Percentiles rank a stretch among this genome's conserved stretches.
Conservation (phyloP, 805 yeast genomes). For the Nakazawaea holstii region DNA sequence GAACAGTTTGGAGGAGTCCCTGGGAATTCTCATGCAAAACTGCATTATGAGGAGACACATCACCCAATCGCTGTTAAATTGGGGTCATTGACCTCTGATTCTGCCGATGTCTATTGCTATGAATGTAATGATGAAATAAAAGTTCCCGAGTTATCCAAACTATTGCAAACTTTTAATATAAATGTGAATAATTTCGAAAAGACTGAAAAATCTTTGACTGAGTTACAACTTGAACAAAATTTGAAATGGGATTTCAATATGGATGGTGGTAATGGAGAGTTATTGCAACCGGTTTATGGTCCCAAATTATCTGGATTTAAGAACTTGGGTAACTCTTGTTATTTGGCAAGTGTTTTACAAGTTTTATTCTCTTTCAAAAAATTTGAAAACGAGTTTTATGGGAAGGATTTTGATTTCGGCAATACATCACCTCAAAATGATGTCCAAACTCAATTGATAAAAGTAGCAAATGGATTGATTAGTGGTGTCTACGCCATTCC, state of each 20-base stretch:
- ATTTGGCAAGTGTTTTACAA: constrained; percentile 78
- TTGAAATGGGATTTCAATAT: constrained; percentile 88
- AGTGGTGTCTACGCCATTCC: constrained; percentile 73
- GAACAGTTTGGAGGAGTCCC: constrained; percentile 89
- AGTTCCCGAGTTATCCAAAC: constrained; percentile 51
- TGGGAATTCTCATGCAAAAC: constrained; percentile 90
- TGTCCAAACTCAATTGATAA: constrained; percentile 69
- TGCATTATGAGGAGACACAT: constrained; percentile 48
- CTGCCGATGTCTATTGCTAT: constrained; percentile 88
- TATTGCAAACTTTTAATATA: constrained; percentile 59
- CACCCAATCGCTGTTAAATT: constrained; percentile 88
- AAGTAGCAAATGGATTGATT: constrained; percentile 71
- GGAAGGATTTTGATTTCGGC: constrained; percentile 18
- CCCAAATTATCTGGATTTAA: constrained; percentile 76
- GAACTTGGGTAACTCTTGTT: constrained; percentile 92
- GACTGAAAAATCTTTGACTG: constrained; percentile 85
- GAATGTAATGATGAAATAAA: constrained; percentile 82
- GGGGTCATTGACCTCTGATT: constrained; percentile 77
- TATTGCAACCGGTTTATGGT: constrained; percentile 64
- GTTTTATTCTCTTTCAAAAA: constrained; percentile 45
- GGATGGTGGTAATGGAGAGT: constrained; percentile 65
- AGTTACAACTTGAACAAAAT: constrained; percentile 89
- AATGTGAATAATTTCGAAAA: constrained; percentile 51
- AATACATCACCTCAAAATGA: constrained; percentile 52
- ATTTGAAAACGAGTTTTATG: constrained; percentile 33